Base-by-base conservation (phyloP, 495 filamentous ascomycete genomes). In the Diplogelasinospora grovesii region DNA sequence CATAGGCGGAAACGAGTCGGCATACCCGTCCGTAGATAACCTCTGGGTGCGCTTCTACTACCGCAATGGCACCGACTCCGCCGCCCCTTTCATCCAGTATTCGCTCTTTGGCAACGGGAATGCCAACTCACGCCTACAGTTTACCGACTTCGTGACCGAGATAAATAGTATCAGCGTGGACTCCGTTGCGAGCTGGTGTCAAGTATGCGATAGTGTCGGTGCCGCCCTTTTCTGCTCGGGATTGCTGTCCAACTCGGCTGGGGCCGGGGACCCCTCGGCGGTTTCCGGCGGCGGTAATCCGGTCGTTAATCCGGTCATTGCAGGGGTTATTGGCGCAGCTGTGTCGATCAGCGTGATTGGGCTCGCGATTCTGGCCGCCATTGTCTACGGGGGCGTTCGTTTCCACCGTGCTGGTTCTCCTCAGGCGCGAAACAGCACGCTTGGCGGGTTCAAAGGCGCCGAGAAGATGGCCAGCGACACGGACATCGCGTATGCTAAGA, bases 31-130 rank as follows among this genome's bases (percentile, higher is more conserved):
- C 10, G 31, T 34, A 0, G 41, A 59, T 13, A 41, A 62, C 5
- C 47, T 68, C 15, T 57, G 53, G 48, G 60, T 68, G 5, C 63
- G 67, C 0, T 65, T 69, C 26, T 40, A 66, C 13, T 70, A 63
- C 49, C 61, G 57, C 31, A 57, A 59, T 20, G 56, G 56, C 28
- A 53, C 59, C 8, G 58, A 51, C 16, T 9, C 36, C 2, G 45
- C 27, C 8, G 41, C 42, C 1, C 46, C 45, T 7, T 35, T 64
- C 0, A 46, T 31, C 3, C 49, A 51, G 27, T 65, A 62, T 23
- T 35, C 54, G 8, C 46, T 65, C 5, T 65, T 65, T 36, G 55
- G 54, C 13, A 53, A 45, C 10, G 56, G 53, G 5, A 46, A 41
- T 39, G 48, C 51, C 18, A 43, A 53, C 33, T 24, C 41, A 0